Evolutionary conservation across 78 protist genomes (phyloP).

Genomic region (Isochrysis galbana): DNA sequence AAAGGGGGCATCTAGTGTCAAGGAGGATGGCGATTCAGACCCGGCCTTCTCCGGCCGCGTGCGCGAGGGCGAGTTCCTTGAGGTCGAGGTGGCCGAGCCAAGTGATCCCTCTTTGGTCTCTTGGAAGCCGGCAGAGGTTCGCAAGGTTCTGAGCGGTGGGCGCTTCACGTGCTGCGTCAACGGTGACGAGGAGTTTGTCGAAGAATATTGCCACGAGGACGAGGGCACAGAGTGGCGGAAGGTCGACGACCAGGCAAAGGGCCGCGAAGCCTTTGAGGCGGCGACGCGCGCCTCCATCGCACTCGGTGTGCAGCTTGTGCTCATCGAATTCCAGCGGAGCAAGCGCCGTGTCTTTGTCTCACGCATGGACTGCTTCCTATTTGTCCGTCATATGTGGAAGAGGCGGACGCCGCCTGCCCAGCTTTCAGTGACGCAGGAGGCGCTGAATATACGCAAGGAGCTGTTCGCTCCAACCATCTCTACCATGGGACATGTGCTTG

Average conservation of each 20-base stretch:
- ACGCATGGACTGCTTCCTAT: not conserved
- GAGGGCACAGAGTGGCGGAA: not conserved
- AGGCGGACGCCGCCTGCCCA: not conserved
- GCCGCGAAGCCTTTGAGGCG: not conserved
- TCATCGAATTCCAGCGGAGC: not conserved
- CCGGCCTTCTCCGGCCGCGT: not conserved
- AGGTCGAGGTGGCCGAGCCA: not conserved
- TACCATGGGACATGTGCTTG: not conserved
- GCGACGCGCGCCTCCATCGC: not conserved
- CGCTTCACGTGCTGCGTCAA: not conserved
- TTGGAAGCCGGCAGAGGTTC: constrained; percentile 1
- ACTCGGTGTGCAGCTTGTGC: not conserved
- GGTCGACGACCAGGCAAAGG: not conserved
- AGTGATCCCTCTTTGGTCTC: not conserved
- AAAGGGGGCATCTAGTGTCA: not conserved
- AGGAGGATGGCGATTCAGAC: not conserved
- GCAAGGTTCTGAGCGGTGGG: not conserved
- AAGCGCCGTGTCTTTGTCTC: not conserved
- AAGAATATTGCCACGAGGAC: not conserved
- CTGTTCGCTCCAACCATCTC: not conserved
- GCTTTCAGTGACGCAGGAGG: not conserved
- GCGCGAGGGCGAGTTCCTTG: not conserved
- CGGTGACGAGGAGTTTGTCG: constrained; percentile 11
- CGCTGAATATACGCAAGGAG: not conserved
- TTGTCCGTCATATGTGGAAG: not conserved